Evolutionary conservation across 192 early-diverging fungal species (phyloP), one percentile per base, ranked within the genome.

Genomic region (Chytriomyces sp.): DNA sequence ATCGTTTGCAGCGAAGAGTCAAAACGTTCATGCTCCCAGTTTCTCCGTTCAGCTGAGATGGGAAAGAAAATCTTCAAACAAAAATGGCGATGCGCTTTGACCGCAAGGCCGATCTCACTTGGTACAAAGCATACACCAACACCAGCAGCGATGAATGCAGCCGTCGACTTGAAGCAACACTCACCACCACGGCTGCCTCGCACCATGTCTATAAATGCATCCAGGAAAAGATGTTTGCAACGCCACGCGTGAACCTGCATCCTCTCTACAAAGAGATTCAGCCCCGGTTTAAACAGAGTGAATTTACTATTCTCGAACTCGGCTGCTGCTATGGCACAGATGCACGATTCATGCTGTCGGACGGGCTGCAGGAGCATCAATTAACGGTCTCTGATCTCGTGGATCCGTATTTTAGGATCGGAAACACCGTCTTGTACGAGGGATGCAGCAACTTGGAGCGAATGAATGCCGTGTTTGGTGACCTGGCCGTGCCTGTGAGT

Each of bases 281-380:
- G 18, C 5, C 16, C 9, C 26, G 26, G 67, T 47, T 68, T 18
- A 4, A 18, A 9, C 16, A 68, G 16, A 16, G 43, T 26, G 16
- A 35, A 2, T 68, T 68, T 26, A 68, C 67, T 16, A 45, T 68
- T 16, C 67, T 68, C 48, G 67, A 68, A 26, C 67, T 68, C 16
- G 67, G 67, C 11, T 68, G 67, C 46, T 68, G 67, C 67, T 68
- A 68, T 26, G 67, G 67, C 9, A 68, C 67, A 18, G 67, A 68
- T 47, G 67, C 67, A 24, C 67, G 67, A 11, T 16, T n/a, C 11
- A 68, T 68, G 67, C 13, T 68, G 26, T 24, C 43, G 16, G 67
- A 68, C 26, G 67, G 67, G 11, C 46, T 68, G 13, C 16, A 16
- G 13, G 26, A 16, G n/a, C 16, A 10, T n/a, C 26, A 26, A 16